A percentile compares a stretch with the other conserved stretches of the same genome.
Conservation (phyloP, 2,329 filamentous ascomycete genomes). For the Raffaelea albimanens region DNA sequence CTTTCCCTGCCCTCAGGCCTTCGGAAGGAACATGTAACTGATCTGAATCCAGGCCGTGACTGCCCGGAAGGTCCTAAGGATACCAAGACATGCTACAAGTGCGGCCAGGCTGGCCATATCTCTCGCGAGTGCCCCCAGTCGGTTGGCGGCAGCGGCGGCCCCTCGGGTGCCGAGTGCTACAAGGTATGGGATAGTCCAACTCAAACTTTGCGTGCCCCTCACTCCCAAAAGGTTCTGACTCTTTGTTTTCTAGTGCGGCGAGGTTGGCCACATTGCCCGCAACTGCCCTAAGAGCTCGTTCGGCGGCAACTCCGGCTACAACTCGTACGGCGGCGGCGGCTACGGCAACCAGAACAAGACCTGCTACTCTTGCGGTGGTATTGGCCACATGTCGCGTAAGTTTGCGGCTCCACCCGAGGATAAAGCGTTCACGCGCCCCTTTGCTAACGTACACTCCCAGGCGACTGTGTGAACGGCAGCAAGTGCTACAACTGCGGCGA, state of each 20-base stretch:
- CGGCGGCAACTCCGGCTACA: conserved; percentile 35
- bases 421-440: too few species aligned
- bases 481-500: conserved; percentile 99
- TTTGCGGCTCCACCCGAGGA: too few species aligned
- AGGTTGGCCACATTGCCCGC: conserved; percentile 91
- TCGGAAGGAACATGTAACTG: conserved; percentile 10
- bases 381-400: conserved; percentile 87
- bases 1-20: not conserved
- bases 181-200: too few species aligned
- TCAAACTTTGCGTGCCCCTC: too few species aligned
- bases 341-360: conserved; percentile 49
- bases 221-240: too few species aligned
- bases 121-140: conserved; percentile 71
- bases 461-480: conserved; percentile 95
- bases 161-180: conserved; percentile 70
- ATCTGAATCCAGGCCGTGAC: conserved; percentile 59
- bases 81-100: conserved; percentile 68
- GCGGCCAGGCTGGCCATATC: conserved; percentile 79
- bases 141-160: conserved; percentile 29
- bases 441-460: too few species aligned
- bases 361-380: conserved; percentile 97
- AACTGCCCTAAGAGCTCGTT: conserved; percentile 65
- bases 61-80: conserved; percentile 86
- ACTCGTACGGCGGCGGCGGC: conserved; percentile 36
- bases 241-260: conserved; percentile 71